Evolutionary conservation across 2,329 filamentous ascomycete genomes (phyloP), one percentile per base, ranked within the genome.

Genomic region (Aspergillus eucalypticola): DNA sequence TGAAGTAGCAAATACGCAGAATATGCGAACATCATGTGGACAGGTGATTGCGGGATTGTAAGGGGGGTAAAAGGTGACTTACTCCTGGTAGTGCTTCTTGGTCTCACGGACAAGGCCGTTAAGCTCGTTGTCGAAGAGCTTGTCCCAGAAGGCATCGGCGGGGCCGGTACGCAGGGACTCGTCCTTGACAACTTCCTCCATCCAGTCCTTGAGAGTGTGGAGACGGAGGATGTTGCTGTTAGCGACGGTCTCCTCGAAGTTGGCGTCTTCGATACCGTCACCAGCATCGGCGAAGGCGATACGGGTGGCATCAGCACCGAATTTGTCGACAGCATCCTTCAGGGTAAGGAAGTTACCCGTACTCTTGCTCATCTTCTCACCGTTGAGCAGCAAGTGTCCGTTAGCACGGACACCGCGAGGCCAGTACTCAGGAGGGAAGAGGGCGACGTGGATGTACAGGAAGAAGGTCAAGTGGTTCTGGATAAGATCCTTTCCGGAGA

Each of bases 1-100:
- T 97, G 94, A 98, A 99, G 95, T 98, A 98, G 95, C 95, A 98
- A 98, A 98, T 98, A 98, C 93, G 92, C 92, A 84, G 78, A 81
- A 44, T 44, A 44, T 44, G 41, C 41, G 13, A 44, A 23, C 41
- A 44, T 44, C 41, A 13, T 23, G 19, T 23, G 41, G 41, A 44
- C 10, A 15, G 7, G 17, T 21, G 41, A 7, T 13, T 23, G 11
- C 41, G 19, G 10, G 21, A 21, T 29, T 29, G 10, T 11, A 11
- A 11, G 10, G 21, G 11, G 41, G 19, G 4, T 13, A 23, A 2
- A 4, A 15, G 13, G 5, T 42, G 44, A 74, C 81, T 76, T 78
- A 84, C 82, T 86, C 83, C 65, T 87, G 83, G 80, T 96, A 98
- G 73, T 95, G 88, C 69, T 88, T 83, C 69, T 85, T 86, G 13